Conservation (phyloP, 2,329 filamentous ascomycete genomes). For the Pyrenochaeta sp. region DNA sequence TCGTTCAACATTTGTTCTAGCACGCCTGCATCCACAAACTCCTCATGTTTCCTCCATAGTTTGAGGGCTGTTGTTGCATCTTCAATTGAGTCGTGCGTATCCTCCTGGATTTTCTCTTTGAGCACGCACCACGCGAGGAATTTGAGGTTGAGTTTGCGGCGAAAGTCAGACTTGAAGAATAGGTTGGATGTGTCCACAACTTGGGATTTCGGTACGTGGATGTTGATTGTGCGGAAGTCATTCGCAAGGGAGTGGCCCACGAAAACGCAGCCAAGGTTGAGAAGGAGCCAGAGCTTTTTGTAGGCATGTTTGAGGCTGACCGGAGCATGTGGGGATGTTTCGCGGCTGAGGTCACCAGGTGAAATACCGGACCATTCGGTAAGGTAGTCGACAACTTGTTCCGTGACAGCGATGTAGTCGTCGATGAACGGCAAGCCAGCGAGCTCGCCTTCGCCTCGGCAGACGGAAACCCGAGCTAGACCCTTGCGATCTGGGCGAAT, state of each 20-base stretch:
- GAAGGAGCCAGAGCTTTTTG: slow-evolving; percentile 96
- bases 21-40: slow-evolving; percentile 86
- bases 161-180: slow-evolving; percentile 81
- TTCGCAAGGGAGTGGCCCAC: slow-evolving; percentile 92
- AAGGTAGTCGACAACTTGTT: slow-evolving; percentile 93
- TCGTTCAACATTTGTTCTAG: slow-evolving; percentile 85
- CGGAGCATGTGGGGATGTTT: slow-evolving; percentile 80
- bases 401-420: slow-evolving; percentile 92
- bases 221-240: slow-evolving; percentile 98
- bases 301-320: slow-evolving; percentile 90
- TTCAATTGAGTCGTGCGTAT: slow-evolving; percentile 94
- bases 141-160: slow-evolving; percentile 87
- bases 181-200: slow-evolving; percentile 94
- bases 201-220: slow-evolving; percentile 88
- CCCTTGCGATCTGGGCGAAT: slow-evolving; percentile 91
- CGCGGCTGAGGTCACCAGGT: slow-evolving; percentile 81
- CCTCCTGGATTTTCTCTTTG: slow-evolving; percentile 91
- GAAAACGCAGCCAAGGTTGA: slow-evolving; percentile 94
- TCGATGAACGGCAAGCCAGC: slow-evolving; percentile 93
- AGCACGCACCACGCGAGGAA: slow-evolving; percentile 89
- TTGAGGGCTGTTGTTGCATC: slow-evolving; percentile 91
- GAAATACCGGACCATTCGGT: slow-evolving; percentile 94
- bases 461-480: slow-evolving; percentile 89
- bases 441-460: slow-evolving; percentile 78
- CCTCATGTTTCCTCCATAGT: slow-evolving; percentile 87